Conservation (phyloP, 331 rosid species). For the Malus hybrid region DNA sequence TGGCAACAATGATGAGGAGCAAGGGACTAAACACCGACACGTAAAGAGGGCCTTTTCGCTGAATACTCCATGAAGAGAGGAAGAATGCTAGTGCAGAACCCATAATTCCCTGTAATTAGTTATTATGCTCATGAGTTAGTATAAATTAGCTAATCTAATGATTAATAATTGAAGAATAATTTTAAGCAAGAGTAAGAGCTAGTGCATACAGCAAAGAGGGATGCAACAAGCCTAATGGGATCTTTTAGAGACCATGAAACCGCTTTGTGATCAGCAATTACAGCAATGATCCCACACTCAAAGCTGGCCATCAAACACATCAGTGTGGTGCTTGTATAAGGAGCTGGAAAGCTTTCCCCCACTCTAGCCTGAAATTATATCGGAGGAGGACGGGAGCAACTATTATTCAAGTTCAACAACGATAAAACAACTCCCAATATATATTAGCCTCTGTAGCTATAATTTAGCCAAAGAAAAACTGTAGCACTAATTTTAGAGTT, state of each 20-base stretch:
- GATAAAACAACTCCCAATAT: too few relatives aligned
- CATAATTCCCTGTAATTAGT: conserved; percentile 48
- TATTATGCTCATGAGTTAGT: neutral
- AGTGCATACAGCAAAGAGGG: conserved; percentile 50
- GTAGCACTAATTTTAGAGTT: too few relatives aligned
- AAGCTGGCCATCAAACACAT: conserved; percentile 57
- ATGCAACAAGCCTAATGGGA: conserved; percentile 32
- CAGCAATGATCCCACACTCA: conserved; percentile 54
- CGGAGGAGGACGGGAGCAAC: neutral
- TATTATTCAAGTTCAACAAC: neutral
- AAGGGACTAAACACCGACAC: conserved; percentile 64
- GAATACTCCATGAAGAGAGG: conserved; percentile 72
- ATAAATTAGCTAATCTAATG: neutral
- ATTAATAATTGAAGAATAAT: neutral
- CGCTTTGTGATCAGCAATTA: conserved; percentile 25
- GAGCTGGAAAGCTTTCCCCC: conserved; percentile 60
- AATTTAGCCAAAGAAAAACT: too few relatives aligned
- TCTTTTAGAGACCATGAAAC: conserved; percentile 55
- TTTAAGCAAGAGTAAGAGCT: neutral
- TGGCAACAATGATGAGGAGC: conserved; percentile 54
- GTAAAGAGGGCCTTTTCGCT: conserved; percentile 71
- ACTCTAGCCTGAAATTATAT: conserved; percentile 46
- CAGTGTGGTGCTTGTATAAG: conserved; percentile 58
- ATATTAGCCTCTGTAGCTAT: too few relatives aligned
- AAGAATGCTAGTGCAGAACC: conserved; percentile 57